phyloP scores from a whole-genome alignment of 805 yeast genomes.

The Kuraishia floccosa region DNA sequence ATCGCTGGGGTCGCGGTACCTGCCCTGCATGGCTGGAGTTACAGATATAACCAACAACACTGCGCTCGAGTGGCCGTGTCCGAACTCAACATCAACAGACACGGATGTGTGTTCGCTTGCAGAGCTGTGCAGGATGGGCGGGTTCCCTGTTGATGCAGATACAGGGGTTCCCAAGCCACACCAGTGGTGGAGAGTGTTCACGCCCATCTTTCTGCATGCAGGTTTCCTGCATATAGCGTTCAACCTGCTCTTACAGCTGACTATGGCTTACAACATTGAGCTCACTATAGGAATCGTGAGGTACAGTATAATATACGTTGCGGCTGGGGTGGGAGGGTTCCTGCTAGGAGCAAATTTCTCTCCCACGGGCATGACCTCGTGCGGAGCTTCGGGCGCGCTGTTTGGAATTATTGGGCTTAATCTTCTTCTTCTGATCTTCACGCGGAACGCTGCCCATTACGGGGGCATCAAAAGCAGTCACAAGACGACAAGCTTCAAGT shows the following conservation, averaged over 20 bases:
- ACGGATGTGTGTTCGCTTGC: slow-evolving; percentile 42
- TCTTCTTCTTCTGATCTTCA: slow-evolving; percentile 38
- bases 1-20: slow-evolving; percentile 60
- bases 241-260: slow-evolving; percentile 48
- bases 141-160: slow-evolving; percentile 25
- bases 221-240: slow-evolving; percentile 60
- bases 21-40: slow-evolving; percentile 56
- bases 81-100: slow-evolving; percentile 42
- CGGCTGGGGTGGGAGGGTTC: slow-evolving; percentile 57
- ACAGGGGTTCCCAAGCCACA: slow-evolving; percentile 28
- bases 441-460: slow-evolving; percentile 31
- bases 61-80: slow-evolving; percentile 46
- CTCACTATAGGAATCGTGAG: slow-evolving; percentile 41
- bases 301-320: slow-evolving; percentile 42
- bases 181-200: slow-evolving; percentile 61
- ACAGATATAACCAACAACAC: slow-evolving; percentile 36
- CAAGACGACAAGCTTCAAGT: slow-evolving; percentile 32
- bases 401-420: slow-evolving; percentile 62
- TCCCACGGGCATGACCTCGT: slow-evolving; percentile 52
- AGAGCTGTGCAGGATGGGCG: slow-evolving; percentile 53
- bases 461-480: slow-evolving; percentile 15
- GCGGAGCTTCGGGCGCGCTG: slow-evolving; percentile 64
- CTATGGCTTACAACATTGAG: slow-evolving; percentile 53
- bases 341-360: slow-evolving; percentile 60
- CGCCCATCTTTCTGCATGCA: slow-evolving; percentile 67